Percentiles rank a stretch among this genome's conserved stretches.
Conservation (phyloP, 1,284 basidiomycete species). For the Cutaneotrichosporon spelunceum region DNA sequence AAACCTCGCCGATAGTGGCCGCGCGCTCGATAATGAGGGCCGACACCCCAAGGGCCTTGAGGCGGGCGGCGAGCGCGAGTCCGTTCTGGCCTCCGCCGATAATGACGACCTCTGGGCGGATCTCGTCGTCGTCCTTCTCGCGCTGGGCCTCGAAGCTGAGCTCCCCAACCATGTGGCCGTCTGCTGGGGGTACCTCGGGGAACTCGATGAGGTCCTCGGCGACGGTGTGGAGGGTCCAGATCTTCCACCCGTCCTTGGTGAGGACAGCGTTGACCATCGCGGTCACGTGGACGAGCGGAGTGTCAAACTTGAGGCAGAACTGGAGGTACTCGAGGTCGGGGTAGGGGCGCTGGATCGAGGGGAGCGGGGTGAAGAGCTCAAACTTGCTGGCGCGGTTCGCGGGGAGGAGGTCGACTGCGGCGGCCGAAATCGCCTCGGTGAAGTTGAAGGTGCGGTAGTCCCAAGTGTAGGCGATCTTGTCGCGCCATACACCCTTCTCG, state of each 20-base stretch:
- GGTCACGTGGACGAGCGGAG: slow-evolving; percentile 54
- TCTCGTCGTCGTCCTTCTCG: slow-evolving; percentile 24
- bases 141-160: slow-evolving; percentile 25
- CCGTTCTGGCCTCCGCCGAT: slow-evolving; percentile 54
- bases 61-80: slow-evolving; percentile 48
- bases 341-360: slow-evolving; percentile 54
- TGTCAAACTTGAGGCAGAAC: slow-evolving; percentile 58
- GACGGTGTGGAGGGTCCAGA: slow-evolving; percentile 58
- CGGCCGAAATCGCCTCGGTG: slow-evolving; percentile 46
- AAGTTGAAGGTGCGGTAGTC: slow-evolving; percentile 63
- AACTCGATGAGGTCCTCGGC: slow-evolving; percentile 57
- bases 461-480: slow-evolving; percentile 55
- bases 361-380: slow-evolving; percentile 48
- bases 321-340: slow-evolving; percentile 61
- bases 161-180: slow-evolving; percentile 33
- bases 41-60: slow-evolving; percentile 50
- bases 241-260: slow-evolving; percentile 56
- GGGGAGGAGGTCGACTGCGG: slow-evolving; percentile 25
- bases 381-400: slow-evolving; percentile 42
- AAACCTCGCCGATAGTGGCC: slow-evolving; percentile 49
- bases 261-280: slow-evolving; percentile 60
- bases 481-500: slow-evolving; percentile 31
- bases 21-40: slow-evolving; percentile 50
- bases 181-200: slow-evolving; percentile 47
- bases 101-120: slow-evolving; percentile 54